Conservation (phyloP, 1,139 yeast genomes). For the Hyphopichia fennica region DNA sequence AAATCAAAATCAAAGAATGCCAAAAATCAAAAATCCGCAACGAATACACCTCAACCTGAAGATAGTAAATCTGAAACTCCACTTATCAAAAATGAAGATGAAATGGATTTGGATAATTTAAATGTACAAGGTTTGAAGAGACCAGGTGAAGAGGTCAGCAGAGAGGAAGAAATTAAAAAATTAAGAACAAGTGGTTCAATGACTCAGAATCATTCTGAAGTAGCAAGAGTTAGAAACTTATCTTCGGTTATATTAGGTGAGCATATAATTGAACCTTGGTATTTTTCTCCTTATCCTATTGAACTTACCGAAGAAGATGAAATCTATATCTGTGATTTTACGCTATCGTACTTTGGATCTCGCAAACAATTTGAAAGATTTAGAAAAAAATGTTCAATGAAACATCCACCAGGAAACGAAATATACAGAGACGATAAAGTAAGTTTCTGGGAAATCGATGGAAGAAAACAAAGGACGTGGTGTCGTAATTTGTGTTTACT, state of each 20-base stretch:
- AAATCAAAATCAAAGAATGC: slow-evolving; percentile 15
- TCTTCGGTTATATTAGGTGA: slow-evolving; percentile 79
- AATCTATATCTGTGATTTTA: slow-evolving; percentile 87
- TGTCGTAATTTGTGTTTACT: slow-evolving; percentile 90
- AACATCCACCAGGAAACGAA: slow-evolving; percentile 98
- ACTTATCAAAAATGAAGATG: slow-evolving; percentile 47
- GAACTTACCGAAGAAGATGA: slow-evolving; percentile 91
- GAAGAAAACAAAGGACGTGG: slow-evolving; percentile 94
- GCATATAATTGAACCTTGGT: slow-evolving; percentile 97
- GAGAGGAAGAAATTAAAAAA: slow-evolving; percentile 92
- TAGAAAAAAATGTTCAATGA: slow-evolving; percentile 77
- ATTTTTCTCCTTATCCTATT: slow-evolving; percentile 94
- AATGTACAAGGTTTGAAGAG: slow-evolving; percentile 77
- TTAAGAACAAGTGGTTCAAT: slow-evolving; percentile 92
- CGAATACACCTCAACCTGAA: slow-evolving; percentile 23
- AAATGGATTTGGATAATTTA: slow-evolving; percentile 82
- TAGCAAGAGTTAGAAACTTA: slow-evolving; percentile 86
- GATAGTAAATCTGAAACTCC: slow-evolving; percentile 23
- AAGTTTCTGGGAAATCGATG: slow-evolving; percentile 92
- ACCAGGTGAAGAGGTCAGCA: slow-evolving; percentile 67
- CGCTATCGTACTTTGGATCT: slow-evolving; percentile 86
- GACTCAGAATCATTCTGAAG: slow-evolving; percentile 89
- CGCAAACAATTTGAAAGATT: slow-evolving; percentile 89
- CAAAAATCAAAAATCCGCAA: slow-evolving; percentile 13
- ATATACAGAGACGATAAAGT: slow-evolving; percentile 82